These are phyloP conservation scores for Paecilomyces niveus DNA, from an alignment of 2,329 filamentous ascomycete genomes.

Conservation along the genomic window DNA sequence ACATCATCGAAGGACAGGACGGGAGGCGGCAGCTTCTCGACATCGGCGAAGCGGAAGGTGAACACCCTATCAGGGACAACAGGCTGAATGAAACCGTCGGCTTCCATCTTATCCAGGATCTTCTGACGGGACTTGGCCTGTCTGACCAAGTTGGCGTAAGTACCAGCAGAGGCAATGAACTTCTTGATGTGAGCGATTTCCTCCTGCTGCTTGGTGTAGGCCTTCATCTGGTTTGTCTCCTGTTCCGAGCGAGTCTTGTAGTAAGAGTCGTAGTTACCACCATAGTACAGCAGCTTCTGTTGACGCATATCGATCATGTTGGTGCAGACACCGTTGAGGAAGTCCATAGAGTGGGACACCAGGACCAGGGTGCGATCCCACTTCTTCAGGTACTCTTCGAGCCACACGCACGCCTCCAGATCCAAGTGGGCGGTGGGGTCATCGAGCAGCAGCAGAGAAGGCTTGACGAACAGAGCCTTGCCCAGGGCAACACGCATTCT, in stretches of 20 bases:
- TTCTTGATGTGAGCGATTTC: conserved; percentile 99
- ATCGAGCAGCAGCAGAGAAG: conserved; percentile 88
- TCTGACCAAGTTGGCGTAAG: conserved; percentile 96
- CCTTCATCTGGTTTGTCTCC: conserved; percentile 98
- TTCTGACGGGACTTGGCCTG: conserved; percentile 99
- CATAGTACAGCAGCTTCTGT: conserved; percentile 89
- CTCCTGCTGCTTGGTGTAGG: conserved; percentile 97
- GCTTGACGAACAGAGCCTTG: conserved; percentile 98
- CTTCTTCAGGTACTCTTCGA: conserved; percentile 99
- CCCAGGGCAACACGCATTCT: conserved; percentile 97
- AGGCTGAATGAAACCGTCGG: conserved; percentile 94
- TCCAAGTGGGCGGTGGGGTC: conserved; percentile 99
- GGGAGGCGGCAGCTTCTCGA: conserved; percentile 97
- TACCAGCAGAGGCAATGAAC: conserved; percentile 99
- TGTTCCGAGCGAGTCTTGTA: conserved; percentile 89
- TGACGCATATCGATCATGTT: conserved; percentile 98
- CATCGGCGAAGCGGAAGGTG: conserved; percentile 96
- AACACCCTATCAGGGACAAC: conserved; percentile 81
- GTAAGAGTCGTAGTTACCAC: conserved; percentile 99
- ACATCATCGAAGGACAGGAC: conserved; percentile 95
- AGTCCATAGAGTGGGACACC: conserved; percentile 97
- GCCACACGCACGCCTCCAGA: conserved; percentile 98
- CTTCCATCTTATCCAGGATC: conserved; percentile 99
- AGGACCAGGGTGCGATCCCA: conserved; percentile 96
- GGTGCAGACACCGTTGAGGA: conserved; percentile 96